These are phyloP conservation scores for Coemansia sp. DNA, from an alignment of 192 early-diverging fungal genomes.

Conservation along the genomic window DNA sequence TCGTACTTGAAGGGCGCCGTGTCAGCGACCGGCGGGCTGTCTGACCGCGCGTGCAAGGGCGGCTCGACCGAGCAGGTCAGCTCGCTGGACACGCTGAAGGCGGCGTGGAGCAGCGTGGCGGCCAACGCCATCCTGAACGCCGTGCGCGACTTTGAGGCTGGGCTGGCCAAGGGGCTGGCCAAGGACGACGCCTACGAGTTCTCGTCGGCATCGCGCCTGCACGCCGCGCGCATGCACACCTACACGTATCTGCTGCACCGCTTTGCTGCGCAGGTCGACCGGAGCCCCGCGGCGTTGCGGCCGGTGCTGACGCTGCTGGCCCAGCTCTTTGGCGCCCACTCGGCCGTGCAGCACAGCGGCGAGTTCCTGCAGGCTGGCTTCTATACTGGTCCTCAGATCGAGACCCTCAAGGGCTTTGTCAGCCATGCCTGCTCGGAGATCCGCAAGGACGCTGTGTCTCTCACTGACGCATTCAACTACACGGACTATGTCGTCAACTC, in stretches of 20 bases:
- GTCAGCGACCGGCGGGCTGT: slow-evolving; percentile 29
- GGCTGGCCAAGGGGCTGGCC: slow-evolving; percentile 64
- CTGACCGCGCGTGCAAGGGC: slow-evolving; percentile 28
- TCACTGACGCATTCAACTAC: slow-evolving; percentile 89
- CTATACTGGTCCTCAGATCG: slow-evolving; percentile 74
- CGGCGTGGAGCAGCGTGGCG: slow-evolving; percentile 81
- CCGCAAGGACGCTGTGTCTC: slow-evolving; percentile 79
- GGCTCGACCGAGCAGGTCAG: slow-evolving; percentile 32
- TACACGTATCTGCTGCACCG: slow-evolving; percentile 83
- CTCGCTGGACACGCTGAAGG: slow-evolving; percentile 66
- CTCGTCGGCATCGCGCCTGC: slow-evolving; percentile 82
- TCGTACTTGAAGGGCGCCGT: slow-evolving; percentile 70
- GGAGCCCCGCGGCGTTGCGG: slow-evolving; percentile 64
- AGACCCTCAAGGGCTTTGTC: slow-evolving; percentile 68
- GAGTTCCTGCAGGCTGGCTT: slow-evolving; percentile 88
- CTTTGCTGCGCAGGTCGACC: slow-evolving; percentile 75
- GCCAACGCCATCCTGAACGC: slow-evolving; percentile 84
- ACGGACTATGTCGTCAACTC: slow-evolving; percentile 89
- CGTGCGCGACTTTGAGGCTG: slow-evolving; percentile 75
- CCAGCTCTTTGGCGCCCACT: slow-evolving; percentile 81
- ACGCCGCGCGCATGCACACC: slow-evolving; percentile 84
- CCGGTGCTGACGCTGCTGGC: slow-evolving; percentile 73
- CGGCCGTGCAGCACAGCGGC: slow-evolving; percentile 78
- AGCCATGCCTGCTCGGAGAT: slow-evolving; percentile 67
- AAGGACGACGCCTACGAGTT: slow-evolving; percentile 86